A percentile compares a stretch with the other conserved stretches of the same genome.
Conservation (phyloP, 352 stramenopile species). For the Thalassiosira pacifica region DNA sequence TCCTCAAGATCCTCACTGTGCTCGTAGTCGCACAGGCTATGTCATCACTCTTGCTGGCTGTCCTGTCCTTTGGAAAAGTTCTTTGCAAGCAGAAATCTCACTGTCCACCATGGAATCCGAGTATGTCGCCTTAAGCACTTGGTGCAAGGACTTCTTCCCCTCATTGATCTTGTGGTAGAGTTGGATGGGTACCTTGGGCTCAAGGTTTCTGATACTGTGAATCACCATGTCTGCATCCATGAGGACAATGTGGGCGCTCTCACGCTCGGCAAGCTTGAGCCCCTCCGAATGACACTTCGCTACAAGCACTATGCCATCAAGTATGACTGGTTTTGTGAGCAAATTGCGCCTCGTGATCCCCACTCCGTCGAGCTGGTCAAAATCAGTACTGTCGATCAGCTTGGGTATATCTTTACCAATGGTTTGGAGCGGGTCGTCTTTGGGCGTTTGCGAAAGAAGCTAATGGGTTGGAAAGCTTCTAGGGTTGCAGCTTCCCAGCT, state of each 20-base stretch:
- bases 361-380: neutral
- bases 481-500: too few relatives aligned
- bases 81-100: slow-evolving; percentile 42
- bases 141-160: slow-evolving; percentile 7
- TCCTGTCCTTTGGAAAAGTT: slow-evolving; percentile 39
- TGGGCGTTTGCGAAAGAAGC: too few relatives aligned
- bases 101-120: slow-evolving; percentile 25
- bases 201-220: neutral
- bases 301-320: slow-evolving; percentile 68
- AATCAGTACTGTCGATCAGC: too few relatives aligned
- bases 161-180: slow-evolving; percentile 8
- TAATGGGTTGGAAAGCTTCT: too few relatives aligned
- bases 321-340: slow-evolving; percentile 65
- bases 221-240: neutral
- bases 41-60: slow-evolving; percentile 39
- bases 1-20: slow-evolving; percentile 15
- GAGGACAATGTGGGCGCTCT: slow-evolving; percentile 19
- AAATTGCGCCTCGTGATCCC: neutral
- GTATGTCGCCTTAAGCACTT: neutral
- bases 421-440: too few relatives aligned
- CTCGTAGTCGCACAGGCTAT: slow-evolving; percentile 39
- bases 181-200: neutral
- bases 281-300: slow-evolving; percentile 40
- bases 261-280: slow-evolving; percentile 31
- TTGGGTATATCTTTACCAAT: too few relatives aligned